Conservation (phyloP, 202 grass and related monocot species). For the Digitaria exilis region DNA sequence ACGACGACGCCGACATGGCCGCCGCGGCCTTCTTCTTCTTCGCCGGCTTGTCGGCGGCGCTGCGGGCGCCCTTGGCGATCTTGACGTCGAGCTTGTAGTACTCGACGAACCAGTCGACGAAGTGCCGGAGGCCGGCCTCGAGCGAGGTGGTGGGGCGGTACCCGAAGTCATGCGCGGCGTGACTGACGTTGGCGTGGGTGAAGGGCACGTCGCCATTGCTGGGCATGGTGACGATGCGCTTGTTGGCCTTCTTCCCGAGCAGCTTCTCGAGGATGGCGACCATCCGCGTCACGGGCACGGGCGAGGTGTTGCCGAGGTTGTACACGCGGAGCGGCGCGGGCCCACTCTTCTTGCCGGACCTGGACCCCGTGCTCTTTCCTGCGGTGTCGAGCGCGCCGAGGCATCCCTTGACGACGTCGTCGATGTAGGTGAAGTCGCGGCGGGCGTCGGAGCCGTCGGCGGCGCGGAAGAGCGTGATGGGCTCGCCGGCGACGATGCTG, state of each 20-base stretch:
- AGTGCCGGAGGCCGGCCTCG: slow-evolving; percentile 76
- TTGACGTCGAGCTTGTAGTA: slow-evolving; percentile 78
- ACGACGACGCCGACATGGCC: slow-evolving; percentile 48
- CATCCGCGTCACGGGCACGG: slow-evolving; percentile 82
- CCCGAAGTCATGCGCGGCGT: slow-evolving; percentile 74
- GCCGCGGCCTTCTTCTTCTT: slow-evolving; percentile 65
- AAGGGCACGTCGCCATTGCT: slow-evolving; percentile 95
- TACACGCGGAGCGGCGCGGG: slow-evolving; percentile 79
- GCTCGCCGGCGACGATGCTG: slow-evolving; percentile 72
- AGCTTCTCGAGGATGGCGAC: slow-evolving; percentile 80
- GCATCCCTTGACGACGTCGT: slow-evolving; percentile 91
- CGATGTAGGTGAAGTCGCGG: slow-evolving; percentile 98
- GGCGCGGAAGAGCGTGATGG: slow-evolving; percentile 77
- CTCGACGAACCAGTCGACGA: slow-evolving; percentile 82
- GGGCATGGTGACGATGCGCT: slow-evolving; percentile 77
- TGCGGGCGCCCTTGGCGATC: slow-evolving; percentile 11
- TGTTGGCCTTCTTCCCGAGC: slow-evolving; percentile 88
- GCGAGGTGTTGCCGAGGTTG: slow-evolving; percentile 96
- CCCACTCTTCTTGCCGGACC: slow-evolving; percentile 68
- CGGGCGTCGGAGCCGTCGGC: slow-evolving; percentile 58
- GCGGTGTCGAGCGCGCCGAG: slow-evolving; percentile 84
- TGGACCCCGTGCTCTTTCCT: slow-evolving; percentile 65
- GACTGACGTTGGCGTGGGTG: slow-evolving; percentile 93
- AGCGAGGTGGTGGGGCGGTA: slow-evolving; percentile 88
- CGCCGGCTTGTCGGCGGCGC: slow-evolving; percentile 6